Evolutionary conservation across 306 rosid species (phyloP).

Genomic region (Oemleria cerasiformis): DNA sequence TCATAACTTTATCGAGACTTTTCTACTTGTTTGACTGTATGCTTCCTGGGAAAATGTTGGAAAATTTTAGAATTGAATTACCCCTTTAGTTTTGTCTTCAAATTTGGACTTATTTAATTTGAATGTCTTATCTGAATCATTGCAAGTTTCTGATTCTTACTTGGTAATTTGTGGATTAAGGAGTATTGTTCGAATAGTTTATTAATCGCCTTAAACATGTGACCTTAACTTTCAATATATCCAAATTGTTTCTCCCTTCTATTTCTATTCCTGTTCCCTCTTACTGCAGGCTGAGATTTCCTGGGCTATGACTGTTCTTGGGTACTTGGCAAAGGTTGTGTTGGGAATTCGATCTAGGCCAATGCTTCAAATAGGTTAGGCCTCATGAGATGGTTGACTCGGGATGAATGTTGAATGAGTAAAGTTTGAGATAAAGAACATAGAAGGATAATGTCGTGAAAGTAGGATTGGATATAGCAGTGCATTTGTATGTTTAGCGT

Average conservation of each 20-base stretch:
- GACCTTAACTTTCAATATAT: constrained; percentile 2
- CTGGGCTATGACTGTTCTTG: constrained; percentile 97
- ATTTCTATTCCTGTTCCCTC: constrained; percentile 24
- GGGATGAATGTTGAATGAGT: not conserved
- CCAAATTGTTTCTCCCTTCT: not conserved
- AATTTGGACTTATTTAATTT: no score
- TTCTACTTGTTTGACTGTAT: no score
- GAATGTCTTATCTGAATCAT: no score
- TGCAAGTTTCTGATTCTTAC: no score
- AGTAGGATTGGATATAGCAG: no score
- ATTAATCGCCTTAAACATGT: constrained; percentile 8
- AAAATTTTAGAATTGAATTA: no score
- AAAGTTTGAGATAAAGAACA: not conserved
- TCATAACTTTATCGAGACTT: no score
- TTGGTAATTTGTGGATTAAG: no score
- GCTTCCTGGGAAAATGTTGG: no score
- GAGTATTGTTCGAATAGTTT: no score
- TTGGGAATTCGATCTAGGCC: constrained; percentile 43
- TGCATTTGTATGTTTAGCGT: no score
- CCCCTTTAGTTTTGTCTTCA: no score
- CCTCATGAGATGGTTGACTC: not conserved
- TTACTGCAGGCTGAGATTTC: constrained; percentile 91
- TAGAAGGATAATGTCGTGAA: not conserved
- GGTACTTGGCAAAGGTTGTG: constrained; percentile 86
- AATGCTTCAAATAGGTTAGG: constrained; percentile 4